Conservation (phyloP, 2,329 filamentous ascomycete species). For the Harringtonia aguacate region DNA sequence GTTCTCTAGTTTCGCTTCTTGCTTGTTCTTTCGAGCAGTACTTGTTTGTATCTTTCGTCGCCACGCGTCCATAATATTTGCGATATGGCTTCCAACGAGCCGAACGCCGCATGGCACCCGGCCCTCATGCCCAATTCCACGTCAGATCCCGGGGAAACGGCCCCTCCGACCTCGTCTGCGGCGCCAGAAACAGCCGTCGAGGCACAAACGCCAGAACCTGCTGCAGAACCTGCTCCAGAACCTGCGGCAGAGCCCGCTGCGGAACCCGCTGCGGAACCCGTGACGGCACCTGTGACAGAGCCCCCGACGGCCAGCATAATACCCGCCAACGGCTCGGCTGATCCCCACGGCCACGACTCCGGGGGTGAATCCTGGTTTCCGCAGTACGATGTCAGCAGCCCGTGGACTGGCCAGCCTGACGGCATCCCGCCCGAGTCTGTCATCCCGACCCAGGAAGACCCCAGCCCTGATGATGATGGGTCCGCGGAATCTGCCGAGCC, state of each 20-base stretch:
- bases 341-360: background rate
- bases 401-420: slow-evolving; percentile 11
- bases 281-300: no score
- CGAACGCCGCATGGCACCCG: slow-evolving; percentile 37
- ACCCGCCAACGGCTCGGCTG: background rate
- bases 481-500: no score
- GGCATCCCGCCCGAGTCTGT: no score
- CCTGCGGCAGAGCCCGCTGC: background rate
- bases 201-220: background rate
- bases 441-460: no score
- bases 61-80: background rate
- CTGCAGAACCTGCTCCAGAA: background rate
- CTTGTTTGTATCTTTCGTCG: background rate
- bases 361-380: slow-evolving; percentile 20
- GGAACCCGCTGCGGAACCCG: no score
- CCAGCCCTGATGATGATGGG: no score
- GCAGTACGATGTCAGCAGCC: slow-evolving; percentile 17
- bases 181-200: slow-evolving; percentile 1
- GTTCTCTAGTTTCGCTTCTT: background rate
- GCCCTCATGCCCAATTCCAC: slow-evolving; percentile 37
- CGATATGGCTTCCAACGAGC: slow-evolving; percentile 30
- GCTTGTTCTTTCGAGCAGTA: background rate
- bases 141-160: slow-evolving; percentile 8
- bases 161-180: no score
- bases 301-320: background rate